A percentile compares a stretch with the other conserved stretches of the same genome.
These are phyloP conservation scores for Pestalotiopsis sp. DNA, from an alignment of 2,329 filamentous ascomycete genomes.

Conservation along the genomic window DNA sequence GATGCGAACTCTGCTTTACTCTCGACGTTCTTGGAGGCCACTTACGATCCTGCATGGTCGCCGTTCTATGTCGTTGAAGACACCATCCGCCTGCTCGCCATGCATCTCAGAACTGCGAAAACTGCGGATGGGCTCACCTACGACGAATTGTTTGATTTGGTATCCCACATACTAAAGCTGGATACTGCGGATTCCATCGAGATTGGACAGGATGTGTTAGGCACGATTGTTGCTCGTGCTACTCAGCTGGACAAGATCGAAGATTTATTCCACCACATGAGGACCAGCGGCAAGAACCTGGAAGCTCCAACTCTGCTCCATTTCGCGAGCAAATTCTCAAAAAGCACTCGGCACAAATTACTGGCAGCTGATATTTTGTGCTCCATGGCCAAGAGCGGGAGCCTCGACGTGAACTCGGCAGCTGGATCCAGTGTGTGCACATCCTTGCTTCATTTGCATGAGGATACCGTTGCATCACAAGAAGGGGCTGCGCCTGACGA, in stretches of 20 bases:
- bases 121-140: background rate
- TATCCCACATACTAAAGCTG: slow-evolving; percentile 23
- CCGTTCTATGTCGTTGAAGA: slow-evolving; percentile 34
- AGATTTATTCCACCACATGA: slow-evolving; percentile 23
- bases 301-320: slow-evolving; percentile 47
- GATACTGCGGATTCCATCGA: slow-evolving; percentile 25
- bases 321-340: slow-evolving; percentile 49
- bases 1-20: slow-evolving; percentile 21
- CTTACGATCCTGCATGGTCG: slow-evolving; percentile 30
- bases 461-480: slow-evolving; percentile 35
- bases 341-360: slow-evolving; percentile 39
- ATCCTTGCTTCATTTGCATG: slow-evolving; percentile 51
- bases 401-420: slow-evolving; percentile 48
- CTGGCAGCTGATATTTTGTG: slow-evolving; percentile 48
- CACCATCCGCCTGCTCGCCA: slow-evolving; percentile 25
- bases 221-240: slow-evolving; percentile 16
- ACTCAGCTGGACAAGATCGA: slow-evolving; percentile 17
- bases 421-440: slow-evolving; percentile 60
- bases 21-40: slow-evolving; percentile 24
- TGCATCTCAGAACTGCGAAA: slow-evolving; percentile 8
- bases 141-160: slow-evolving; percentile 20
- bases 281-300: slow-evolving; percentile 24
- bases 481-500: slow-evolving; percentile 51
- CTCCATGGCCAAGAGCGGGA: slow-evolving; percentile 32
- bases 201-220: slow-evolving; percentile 26